Base-by-base conservation (phyloP, 2,329 filamentous ascomycete species). In the Cladosporium halotolerans region DNA sequence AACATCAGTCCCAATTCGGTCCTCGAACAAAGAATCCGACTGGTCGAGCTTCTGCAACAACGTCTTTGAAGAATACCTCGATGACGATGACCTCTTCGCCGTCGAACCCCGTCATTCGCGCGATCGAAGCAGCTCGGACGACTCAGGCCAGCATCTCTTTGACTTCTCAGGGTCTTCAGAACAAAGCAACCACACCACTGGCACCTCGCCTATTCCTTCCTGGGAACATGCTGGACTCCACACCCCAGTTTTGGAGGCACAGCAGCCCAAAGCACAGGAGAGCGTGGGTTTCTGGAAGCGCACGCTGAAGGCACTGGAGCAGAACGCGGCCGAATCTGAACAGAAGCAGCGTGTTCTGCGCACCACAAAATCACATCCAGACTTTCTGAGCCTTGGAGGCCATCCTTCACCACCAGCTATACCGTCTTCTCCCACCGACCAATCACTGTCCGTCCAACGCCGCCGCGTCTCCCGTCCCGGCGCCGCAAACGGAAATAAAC, bases 21-120 rank as follows among this genome's bases (percentile, higher is more conserved):
- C 43, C 18, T 61, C 75, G 65, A 72, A 77, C 71, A 80, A 78
- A 76, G 73, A 73, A 56, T 68, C 70, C 62, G 75, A 77, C 53
- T 77, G 77, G 72, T 74, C 78, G 60, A 80, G 82, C 65, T 73
- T 80, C 55, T 77, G 76, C 68, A 78, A 79, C 69, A 78, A 79
- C 66, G 74, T 84, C 68, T 84, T 85, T 73, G 79, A 82, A 63
- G 77, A 83, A 66, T 83, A 81, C 65, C 74, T 83, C 67, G 76
- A 81, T 60, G 76, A 79, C 68, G 62, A 66, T 42, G 80, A 82
- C 56, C 72, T 77, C 53, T 73, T 77, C 60, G 73, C 73, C 52
- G 68, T 72, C 57, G 73, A 72, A 60, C 72, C 75, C 57, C 69
- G 70, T 56, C 16, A 49, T 33, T 68, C 73, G 58, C 74, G 75